Evolutionary conservation across 192 early-diverging fungal species (phyloP).

Genomic region (Backusella luteola): DNA sequence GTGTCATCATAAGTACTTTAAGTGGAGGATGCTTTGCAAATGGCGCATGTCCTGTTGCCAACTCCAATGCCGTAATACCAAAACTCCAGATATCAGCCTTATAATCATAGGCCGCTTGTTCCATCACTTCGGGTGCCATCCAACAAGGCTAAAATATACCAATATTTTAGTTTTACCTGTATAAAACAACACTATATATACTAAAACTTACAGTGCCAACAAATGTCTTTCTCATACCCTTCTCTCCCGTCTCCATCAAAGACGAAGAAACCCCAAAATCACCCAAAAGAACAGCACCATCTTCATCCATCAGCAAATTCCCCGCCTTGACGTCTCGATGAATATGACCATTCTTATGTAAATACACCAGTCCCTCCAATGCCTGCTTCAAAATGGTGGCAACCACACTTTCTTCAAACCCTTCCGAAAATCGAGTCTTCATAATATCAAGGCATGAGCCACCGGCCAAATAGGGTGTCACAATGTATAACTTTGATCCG

Average conservation of each 20-base stretch:
- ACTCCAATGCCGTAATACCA: conserved; percentile 83
- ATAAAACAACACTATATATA: neutral
- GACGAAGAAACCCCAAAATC: conserved; percentile 74
- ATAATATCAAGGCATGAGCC: conserved; percentile 89
- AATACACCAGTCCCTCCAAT: conserved; percentile 61
- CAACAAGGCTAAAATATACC: conserved; percentile 46
- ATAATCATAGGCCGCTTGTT: conserved; percentile 85
- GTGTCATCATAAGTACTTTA: conserved; percentile 88
- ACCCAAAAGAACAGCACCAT: conserved; percentile 60
- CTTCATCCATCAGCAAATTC: conserved; percentile 65
- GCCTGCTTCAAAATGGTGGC: conserved; percentile 81
- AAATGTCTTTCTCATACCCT: conserved; percentile 66
- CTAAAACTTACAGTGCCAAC: conserved; percentile 58
- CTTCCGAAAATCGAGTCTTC: conserved; percentile 81
- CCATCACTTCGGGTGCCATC: conserved; percentile 88
- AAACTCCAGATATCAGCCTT: conserved; percentile 93
- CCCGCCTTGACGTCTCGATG: conserved; percentile 76
- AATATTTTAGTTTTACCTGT: neutral
- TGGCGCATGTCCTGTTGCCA: conserved; percentile 86
- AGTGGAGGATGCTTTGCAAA: conserved; percentile 87
- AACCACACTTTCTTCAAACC: conserved; percentile 78
- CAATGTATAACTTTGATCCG: conserved; percentile 76
- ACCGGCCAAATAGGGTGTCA: conserved; percentile 72
- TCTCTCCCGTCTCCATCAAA: conserved; percentile 62
- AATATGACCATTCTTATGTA: conserved; percentile 67